Conservation (phyloP, 345 rosid species). For the Isatis tinctoria region DNA sequence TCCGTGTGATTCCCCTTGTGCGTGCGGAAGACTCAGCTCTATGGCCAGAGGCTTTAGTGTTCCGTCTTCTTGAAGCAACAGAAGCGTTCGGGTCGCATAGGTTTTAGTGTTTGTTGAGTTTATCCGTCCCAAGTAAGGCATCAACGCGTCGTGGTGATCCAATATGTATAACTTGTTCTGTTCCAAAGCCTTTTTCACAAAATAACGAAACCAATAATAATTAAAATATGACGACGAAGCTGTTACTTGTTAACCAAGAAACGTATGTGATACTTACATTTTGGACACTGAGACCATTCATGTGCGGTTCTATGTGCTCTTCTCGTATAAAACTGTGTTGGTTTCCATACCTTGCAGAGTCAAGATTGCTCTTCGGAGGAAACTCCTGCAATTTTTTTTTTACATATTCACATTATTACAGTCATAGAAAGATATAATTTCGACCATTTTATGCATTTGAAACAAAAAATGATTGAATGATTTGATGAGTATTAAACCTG, state of each 20-base stretch:
- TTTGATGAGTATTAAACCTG: conserved; percentile 7
- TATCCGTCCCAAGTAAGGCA: conserved; percentile 63
- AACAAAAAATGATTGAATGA: background rate
- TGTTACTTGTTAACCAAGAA: conserved; percentile 6
- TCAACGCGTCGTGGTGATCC: conserved; percentile 76
- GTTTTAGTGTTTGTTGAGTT: conserved; percentile 80
- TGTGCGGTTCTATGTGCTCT: conserved; percentile 50
- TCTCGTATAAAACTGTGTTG: conserved; percentile 55
- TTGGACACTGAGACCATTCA: conserved; percentile 60
- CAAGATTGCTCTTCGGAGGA: conserved; percentile 71
- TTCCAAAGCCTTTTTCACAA: conserved; percentile 46
- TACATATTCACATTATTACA: background rate
- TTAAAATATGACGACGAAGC: background rate
- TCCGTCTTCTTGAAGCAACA: conserved; percentile 64
- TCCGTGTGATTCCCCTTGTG: conserved; percentile 68
- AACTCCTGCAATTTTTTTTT: conserved; percentile 47
- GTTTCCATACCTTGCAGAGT: conserved; percentile 52
- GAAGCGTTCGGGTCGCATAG: conserved; percentile 72
- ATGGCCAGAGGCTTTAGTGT: conserved; percentile 77
- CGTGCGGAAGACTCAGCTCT: conserved; percentile 84
- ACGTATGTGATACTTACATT: conserved; percentile 33
- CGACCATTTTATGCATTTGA: background rate
- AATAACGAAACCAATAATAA: background rate
- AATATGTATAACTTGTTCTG: conserved; percentile 59
- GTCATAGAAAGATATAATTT: background rate